Evolutionary conservation across 306 rosid genomes (phyloP).

Genomic region (Macrotyloma uniflorum): DNA sequence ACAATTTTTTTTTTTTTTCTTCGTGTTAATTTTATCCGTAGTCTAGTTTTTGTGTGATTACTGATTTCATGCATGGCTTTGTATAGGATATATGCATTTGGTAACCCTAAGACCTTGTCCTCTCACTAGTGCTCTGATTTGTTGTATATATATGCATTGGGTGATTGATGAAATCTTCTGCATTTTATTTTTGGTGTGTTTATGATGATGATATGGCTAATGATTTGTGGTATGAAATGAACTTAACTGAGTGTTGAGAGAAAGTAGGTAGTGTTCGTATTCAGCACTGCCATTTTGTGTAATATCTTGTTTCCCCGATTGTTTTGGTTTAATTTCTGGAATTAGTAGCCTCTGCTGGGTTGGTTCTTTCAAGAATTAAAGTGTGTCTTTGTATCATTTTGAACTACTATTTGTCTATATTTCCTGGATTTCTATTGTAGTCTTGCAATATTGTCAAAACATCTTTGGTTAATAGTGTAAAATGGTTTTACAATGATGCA

Average conservation of each 20-base stretch:
- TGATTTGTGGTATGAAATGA: neutral
- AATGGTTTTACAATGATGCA: neutral
- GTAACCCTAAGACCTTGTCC: neutral
- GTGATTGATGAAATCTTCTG: neutral
- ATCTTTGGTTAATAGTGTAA: neutral
- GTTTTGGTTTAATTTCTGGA: neutral
- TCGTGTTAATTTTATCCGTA: neutral
- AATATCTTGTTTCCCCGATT: neutral
- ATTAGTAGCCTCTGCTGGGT: neutral
- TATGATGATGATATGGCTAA: neutral
- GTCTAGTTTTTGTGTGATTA: neutral
- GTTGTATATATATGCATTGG: neutral
- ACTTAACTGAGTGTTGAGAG: neutral
- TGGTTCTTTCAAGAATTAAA: neutral
- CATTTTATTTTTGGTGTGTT: neutral
- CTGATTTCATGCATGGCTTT: neutral
- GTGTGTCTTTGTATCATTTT: neutral
- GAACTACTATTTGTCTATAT: neutral
- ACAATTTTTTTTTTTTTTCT: neutral
- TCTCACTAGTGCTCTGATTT: neutral
- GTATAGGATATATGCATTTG: neutral
- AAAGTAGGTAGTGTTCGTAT: neutral
- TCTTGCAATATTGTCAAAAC: neutral
- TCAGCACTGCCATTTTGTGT: neutral
- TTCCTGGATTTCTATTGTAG: neutral